Conservation (phyloP, 1,139 yeast genomes). For the Suhomyces wounanorum region DNA sequence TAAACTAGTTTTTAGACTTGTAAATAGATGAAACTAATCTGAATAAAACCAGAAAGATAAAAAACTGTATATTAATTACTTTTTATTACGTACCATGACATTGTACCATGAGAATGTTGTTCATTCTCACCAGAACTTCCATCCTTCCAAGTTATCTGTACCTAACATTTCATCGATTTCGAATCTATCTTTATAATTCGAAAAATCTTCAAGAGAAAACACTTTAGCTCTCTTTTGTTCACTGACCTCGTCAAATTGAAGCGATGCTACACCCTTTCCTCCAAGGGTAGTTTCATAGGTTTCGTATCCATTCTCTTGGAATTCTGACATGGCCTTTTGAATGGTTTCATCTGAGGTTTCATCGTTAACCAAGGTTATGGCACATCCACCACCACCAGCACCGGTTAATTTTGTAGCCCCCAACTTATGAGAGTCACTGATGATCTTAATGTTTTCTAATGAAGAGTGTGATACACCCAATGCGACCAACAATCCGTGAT, state of each 20-base stretch:
- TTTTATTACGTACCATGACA: neutral
- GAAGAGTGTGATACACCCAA: constrained; percentile 93
- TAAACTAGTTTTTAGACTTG: constrained; percentile 24
- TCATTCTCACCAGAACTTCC: constrained; percentile 59
- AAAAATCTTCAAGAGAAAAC: constrained; percentile 40
- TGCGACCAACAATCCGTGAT: constrained; percentile 85
- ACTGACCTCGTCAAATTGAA: constrained; percentile 27
- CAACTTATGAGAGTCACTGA: constrained; percentile 59
- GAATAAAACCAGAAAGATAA: neutral
- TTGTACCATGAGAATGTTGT: neutral
- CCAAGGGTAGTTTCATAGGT: constrained; percentile 85
- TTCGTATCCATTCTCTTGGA: constrained; percentile 59
- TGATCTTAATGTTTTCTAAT: constrained; percentile 67
- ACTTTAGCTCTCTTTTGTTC: constrained; percentile 17
- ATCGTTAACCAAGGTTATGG: constrained; percentile 75
- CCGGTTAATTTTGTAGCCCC: constrained; percentile 97
- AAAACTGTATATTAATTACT: neutral
- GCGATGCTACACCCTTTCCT: constrained; percentile 80
- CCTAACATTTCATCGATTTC: constrained; percentile 53
- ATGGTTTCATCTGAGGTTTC: constrained; percentile 35
- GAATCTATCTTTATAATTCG: constrained; percentile 38
- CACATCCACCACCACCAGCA: constrained; percentile 99
- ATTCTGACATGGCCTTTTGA: constrained; percentile 36
- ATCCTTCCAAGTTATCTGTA: constrained; percentile 39
- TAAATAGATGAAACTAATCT: neutral